Percentiles rank a stretch among this genome's conserved stretches.
phyloP scores from a whole-genome alignment of 2,329 filamentous ascomycete genomes.

The Fusarium albosuccineum region DNA sequence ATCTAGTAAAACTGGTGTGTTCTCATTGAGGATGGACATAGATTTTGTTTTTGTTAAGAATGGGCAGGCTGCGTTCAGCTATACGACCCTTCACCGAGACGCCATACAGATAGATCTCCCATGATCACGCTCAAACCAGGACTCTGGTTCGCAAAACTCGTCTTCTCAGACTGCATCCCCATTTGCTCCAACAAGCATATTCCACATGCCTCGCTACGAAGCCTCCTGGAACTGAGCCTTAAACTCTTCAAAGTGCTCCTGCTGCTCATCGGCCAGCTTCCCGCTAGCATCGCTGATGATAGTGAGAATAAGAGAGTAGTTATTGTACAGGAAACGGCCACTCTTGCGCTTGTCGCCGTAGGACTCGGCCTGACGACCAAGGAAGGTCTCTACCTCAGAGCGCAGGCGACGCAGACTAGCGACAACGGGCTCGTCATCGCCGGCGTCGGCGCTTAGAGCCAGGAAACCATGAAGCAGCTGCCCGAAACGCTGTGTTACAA shows the following conservation, averaged over 20 bases:
- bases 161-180: slow-evolving; percentile 9
- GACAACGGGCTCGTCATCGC: slow-evolving; percentile 92
- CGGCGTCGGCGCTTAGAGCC: slow-evolving; percentile 85
- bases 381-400: slow-evolving; percentile 84
- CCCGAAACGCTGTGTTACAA: slow-evolving; percentile 94
- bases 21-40: slow-evolving; percentile 15
- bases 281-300: slow-evolving; percentile 86
- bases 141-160: slow-evolving; percentile 14
- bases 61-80: slow-evolving; percentile 27
- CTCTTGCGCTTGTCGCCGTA: slow-evolving; percentile 85
- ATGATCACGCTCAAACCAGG: slow-evolving; percentile 32
- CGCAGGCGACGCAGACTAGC: slow-evolving; percentile 83
- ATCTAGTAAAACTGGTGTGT: slow-evolving; percentile 12
- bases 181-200: slow-evolving; percentile 3
- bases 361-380: slow-evolving; percentile 80
- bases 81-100: slow-evolving; percentile 37
- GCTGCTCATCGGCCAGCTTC: slow-evolving; percentile 80
- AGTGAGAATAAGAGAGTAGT: slow-evolving; percentile 93
- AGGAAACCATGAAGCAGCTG: slow-evolving; percentile 91
- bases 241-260: slow-evolving; percentile 78
- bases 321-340: slow-evolving; percentile 92
- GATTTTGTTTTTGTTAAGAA: slow-evolving; percentile 20
- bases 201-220: slow-evolving; percentile 19
- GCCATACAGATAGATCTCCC: slow-evolving; percentile 42
- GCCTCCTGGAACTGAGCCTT: slow-evolving; percentile 69